phyloP scores from a whole-genome alignment of 495 filamentous ascomycete species.

The Penicillium bovifimosum region DNA sequence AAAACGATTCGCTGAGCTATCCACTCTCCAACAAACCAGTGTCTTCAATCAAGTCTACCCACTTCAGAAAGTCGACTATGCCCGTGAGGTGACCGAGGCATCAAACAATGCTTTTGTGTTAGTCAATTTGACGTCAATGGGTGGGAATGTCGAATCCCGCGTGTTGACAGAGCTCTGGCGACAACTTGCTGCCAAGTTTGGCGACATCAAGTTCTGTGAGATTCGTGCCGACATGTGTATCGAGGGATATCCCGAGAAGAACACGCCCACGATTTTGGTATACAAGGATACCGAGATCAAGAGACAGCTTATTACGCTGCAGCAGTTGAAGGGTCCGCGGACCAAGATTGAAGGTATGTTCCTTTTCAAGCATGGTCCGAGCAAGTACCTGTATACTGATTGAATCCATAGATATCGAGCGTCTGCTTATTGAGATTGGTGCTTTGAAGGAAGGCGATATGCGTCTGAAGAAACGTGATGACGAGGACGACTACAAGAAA shows the following conservation, averaged over 20 bases:
- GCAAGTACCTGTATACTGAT: not conserved
- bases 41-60: slow-evolving; percentile 87
- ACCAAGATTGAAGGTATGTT: slow-evolving; percentile 59
- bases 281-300: slow-evolving; percentile 90
- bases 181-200: slow-evolving; percentile 72
- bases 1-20: slow-evolving; percentile 77
- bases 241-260: slow-evolving; percentile 89
- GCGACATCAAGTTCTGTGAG: slow-evolving; percentile 96
- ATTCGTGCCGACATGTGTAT: slow-evolving; percentile 91
- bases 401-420: slow-evolving; percentile 53
- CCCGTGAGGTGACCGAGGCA: slow-evolving; percentile 85
- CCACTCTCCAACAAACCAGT: slow-evolving; percentile 63
- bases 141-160: slow-evolving; percentile 77
- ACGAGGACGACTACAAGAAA: slow-evolving; percentile 51
- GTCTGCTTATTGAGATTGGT: slow-evolving; percentile 72
- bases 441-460: slow-evolving; percentile 71
- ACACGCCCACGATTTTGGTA: slow-evolving; percentile 89
- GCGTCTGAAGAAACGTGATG: slow-evolving; percentile 61
- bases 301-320: slow-evolving; percentile 80
- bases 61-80: slow-evolving; percentile 88
- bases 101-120: slow-evolving; percentile 68
- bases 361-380: not conserved
- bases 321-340: slow-evolving; percentile 63
- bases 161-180: slow-evolving; percentile 84
- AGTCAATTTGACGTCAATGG: slow-evolving; percentile 78